phyloP scores from a whole-genome alignment of 2,329 filamentous ascomycete genomes.

The Ilyonectria destructans region DNA sequence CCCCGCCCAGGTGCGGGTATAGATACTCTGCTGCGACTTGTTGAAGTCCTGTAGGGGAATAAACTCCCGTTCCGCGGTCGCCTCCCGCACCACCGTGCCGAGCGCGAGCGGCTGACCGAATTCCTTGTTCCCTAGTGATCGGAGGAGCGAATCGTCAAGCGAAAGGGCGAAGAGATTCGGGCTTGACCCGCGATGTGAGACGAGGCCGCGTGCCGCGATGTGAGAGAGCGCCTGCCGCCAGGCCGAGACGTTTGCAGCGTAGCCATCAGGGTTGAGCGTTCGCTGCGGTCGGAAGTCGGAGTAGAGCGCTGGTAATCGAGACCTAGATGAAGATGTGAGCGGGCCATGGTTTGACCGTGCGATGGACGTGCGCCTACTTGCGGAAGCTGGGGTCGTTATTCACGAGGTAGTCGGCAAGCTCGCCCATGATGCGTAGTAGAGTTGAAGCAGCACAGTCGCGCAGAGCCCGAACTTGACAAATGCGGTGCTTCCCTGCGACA shows the following conservation, averaged over 20 bases:
- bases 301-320: conserved; percentile 88
- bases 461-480: neutral
- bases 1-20: conserved; percentile 78
- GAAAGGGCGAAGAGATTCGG: conserved; percentile 68
- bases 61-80: conserved; percentile 78
- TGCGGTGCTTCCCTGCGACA: neutral
- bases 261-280: conserved; percentile 88
- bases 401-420: conserved; percentile 78
- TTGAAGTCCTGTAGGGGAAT: conserved; percentile 81
- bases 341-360: neutral
- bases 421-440: conserved; percentile 67
- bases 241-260: conserved; percentile 82
- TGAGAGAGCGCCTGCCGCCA: conserved; percentile 84
- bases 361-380: conserved; percentile 58
- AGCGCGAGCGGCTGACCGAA: conserved; percentile 88
- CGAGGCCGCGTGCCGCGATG: conserved; percentile 75
- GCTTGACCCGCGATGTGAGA: conserved; percentile 59
- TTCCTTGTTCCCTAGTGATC: conserved; percentile 81
- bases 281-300: conserved; percentile 86
- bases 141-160: conserved; percentile 76
- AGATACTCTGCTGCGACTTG: conserved; percentile 77
- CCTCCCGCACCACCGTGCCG: conserved; percentile 83
- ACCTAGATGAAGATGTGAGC: conserved; percentile 64
- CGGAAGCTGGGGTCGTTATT: conserved; percentile 75
- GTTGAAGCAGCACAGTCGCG: conserved; percentile 4